Evolutionary conservation across 768 basidiomycete genomes (phyloP).

Genomic region (Heimioporus sp.): DNA sequence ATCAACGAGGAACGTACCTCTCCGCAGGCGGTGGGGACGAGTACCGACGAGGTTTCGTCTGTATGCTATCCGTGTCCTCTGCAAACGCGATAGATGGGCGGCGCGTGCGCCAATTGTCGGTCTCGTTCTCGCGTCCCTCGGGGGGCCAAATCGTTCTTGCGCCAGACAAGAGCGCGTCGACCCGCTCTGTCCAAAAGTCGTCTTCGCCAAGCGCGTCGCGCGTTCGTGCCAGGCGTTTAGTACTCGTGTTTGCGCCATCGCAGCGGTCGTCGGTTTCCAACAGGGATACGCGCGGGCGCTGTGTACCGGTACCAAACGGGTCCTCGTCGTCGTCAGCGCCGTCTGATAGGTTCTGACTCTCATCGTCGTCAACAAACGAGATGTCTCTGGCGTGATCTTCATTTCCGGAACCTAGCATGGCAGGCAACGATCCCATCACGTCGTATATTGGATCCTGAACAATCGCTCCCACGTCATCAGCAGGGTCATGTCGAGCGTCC

Average conservation of each 20-base stretch:
- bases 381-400: neutral
- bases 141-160: neutral
- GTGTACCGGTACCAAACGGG: neutral
- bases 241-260: neutral
- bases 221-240: neutral
- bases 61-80: neutral
- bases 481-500: neutral
- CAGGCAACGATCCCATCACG: neutral
- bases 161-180: conserved; percentile 4
- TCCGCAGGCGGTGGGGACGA: conserved; percentile 1
- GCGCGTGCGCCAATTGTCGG: conserved; percentile 13
- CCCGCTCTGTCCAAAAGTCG: conserved; percentile 9
- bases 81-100: neutral
- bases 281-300: neutral
- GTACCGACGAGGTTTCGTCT: conserved; percentile 1
- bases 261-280: neutral
- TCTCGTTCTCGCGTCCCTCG: conserved; percentile 5
- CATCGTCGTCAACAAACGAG: neutral
- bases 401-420: neutral
- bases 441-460: neutral
- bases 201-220: neutral
- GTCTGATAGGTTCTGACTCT: neutral
- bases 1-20: neutral
- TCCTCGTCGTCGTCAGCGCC: neutral
- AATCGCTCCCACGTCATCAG: neutral